phyloP scores from a whole-genome alignment of 139 green algal species.

The Dunaliella sp. region DNA sequence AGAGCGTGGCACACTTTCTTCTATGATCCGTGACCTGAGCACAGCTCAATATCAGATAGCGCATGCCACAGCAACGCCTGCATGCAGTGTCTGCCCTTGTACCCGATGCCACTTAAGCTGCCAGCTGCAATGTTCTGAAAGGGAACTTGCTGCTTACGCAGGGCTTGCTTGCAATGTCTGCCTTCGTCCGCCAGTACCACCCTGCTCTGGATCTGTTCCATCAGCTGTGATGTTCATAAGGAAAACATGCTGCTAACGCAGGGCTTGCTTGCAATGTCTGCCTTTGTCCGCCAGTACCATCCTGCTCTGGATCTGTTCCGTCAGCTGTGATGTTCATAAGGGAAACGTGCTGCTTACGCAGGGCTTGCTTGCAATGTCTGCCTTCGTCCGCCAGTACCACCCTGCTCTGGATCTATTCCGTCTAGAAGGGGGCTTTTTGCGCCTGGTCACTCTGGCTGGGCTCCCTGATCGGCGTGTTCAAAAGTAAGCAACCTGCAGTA shows the following conservation, averaged over 20 bases:
- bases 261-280: background rate
- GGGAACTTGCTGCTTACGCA: slow-evolving; percentile 5
- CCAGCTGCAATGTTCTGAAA: background rate
- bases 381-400: slow-evolving; percentile 48
- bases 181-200: slow-evolving; percentile 48
- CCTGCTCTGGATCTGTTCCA: slow-evolving; percentile 32
- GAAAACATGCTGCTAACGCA: background rate
- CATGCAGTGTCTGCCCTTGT: background rate
- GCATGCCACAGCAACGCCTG: background rate
- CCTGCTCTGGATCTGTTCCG: background rate
- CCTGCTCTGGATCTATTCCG: slow-evolving; percentile 46
- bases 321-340: background rate
- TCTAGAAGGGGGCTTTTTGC: slow-evolving; percentile 40
- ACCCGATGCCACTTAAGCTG: background rate
- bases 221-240: background rate
- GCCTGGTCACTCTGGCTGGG: slow-evolving; percentile 9
- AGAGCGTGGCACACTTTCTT: no score
- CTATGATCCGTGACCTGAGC: no score
- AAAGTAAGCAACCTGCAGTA: no score
- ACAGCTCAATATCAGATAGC: no score
- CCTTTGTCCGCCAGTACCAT: background rate
- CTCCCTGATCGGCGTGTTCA: slow-evolving; percentile 13
- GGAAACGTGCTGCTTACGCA: slow-evolving; percentile 7
- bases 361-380: slow-evolving; percentile 62
- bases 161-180: slow-evolving; percentile 62